Evolutionary conservation across 108 stramenopile species (phyloP).

Genomic region (Nannochloropsis oceanica): DNA sequence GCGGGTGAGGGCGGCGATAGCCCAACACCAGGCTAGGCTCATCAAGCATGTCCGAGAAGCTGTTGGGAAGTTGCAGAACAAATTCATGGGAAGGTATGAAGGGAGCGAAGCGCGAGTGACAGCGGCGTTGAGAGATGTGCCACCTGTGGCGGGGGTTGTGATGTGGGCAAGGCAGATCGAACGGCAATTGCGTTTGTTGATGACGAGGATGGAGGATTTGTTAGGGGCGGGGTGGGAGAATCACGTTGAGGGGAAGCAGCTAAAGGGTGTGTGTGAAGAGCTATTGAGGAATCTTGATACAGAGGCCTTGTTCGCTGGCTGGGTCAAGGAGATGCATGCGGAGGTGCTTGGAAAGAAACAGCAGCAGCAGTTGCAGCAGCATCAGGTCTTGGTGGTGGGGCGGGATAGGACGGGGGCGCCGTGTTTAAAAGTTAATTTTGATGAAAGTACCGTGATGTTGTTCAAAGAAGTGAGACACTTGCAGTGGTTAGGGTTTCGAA

Average conservation of each 20-base stretch:
- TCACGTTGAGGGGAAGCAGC: conserved; percentile 74
- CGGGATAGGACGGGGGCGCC: not conserved
- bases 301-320: conserved; percentile 54
- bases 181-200: conserved; percentile 70
- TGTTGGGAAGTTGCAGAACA: conserved; percentile 70
- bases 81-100: conserved; percentile 70
- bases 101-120: conserved; percentile 39
- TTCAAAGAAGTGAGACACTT: conserved; percentile 87
- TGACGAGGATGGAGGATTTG: conserved; percentile 78
- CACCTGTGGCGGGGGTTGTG: conserved; percentile 85
- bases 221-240: conserved; percentile 90
- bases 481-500: conserved; percentile 78
- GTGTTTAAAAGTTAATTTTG: conserved; percentile 63
- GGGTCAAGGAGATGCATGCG: conserved; percentile 38
- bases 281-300: conserved; percentile 82
- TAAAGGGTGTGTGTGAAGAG: conserved; percentile 76
- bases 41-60: conserved; percentile 67
- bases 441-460: conserved; percentile 67
- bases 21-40: conserved; percentile 81
- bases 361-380: conserved; percentile 39
- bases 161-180: conserved; percentile 98
- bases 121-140: conserved; percentile 71
- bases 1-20: conserved; percentile 63
- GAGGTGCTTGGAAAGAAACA: conserved; percentile 47
- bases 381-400: conserved; percentile 22